A percentile compares a stretch with the other conserved stretches of the same genome.
These are phyloP conservation scores for Akanthomyces uredinophilus DNA, from an alignment of 2,329 filamentous ascomycete species.

Conservation along the genomic window DNA sequence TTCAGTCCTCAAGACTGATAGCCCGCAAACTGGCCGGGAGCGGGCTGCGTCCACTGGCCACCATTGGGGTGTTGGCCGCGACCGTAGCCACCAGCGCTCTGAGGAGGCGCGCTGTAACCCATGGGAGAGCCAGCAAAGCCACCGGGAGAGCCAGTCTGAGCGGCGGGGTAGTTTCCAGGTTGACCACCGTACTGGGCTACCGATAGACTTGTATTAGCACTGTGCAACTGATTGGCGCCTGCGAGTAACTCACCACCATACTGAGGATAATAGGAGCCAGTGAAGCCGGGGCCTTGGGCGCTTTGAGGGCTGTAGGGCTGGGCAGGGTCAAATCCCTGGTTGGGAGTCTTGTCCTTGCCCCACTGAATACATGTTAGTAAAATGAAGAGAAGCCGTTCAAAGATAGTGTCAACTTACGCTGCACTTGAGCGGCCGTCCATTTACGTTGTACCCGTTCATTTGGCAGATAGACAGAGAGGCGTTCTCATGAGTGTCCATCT, in stretches of 20 bases:
- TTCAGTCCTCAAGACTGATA: constrained; percentile 51
- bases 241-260: constrained; percentile 64
- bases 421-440: constrained; percentile 94
- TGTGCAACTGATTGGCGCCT: neutral
- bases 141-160: constrained; percentile 56
- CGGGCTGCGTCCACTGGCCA: constrained; percentile 49
- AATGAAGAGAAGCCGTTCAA: neutral
- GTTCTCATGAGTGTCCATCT: constrained; percentile 98
- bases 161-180: constrained; percentile 54
- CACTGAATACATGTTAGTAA: constrained; percentile 57
- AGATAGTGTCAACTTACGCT: constrained; percentile 64
- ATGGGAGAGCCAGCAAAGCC: constrained; percentile 63
- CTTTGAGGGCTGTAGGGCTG: constrained; percentile 68
- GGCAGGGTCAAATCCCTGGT: constrained; percentile 70
- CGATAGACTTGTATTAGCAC: constrained; percentile 12
- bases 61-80: constrained; percentile 61
- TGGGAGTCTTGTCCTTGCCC: constrained; percentile 97
- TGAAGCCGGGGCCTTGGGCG: constrained; percentile 65
- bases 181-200: constrained; percentile 57
- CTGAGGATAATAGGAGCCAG: constrained; percentile 89
- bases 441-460: constrained; percentile 95
- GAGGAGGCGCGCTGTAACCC: constrained; percentile 60
- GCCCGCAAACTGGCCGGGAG: constrained; percentile 52
- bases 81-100: constrained; percentile 79
- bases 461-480: constrained; percentile 98